Conservation (phyloP, 1,139 yeast genomes). For the Candida sojae region DNA sequence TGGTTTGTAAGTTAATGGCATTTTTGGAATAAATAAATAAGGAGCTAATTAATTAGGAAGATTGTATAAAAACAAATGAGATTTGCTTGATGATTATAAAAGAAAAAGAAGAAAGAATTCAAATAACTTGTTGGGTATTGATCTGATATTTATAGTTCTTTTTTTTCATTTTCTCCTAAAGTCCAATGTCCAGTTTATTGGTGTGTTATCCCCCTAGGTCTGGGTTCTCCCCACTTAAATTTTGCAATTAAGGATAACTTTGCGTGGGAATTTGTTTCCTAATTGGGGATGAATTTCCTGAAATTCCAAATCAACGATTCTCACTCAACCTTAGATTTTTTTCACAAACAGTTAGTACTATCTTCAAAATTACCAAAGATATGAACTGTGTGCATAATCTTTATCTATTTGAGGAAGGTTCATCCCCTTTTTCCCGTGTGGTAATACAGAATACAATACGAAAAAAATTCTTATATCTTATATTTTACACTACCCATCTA, state of each 20-base stretch:
- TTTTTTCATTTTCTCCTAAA: too few species aligned
- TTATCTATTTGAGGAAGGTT: too few species aligned
- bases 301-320: background rate
- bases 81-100: background rate
- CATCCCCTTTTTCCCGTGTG: too few species aligned
- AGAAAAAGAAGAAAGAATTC: background rate
- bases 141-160: slow-evolving; percentile 1
- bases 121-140: background rate
- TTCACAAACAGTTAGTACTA: too few species aligned
- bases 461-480: too few species aligned
- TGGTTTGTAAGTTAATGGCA: slow-evolving; percentile 55
- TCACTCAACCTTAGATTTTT: background rate
- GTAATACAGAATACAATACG: too few species aligned
- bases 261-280: slow-evolving; percentile 1
- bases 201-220: background rate
- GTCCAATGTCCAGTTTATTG: too few species aligned
- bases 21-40: background rate
- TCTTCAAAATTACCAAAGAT: too few species aligned
- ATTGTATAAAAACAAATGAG: background rate
- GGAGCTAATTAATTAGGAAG: too few species aligned
- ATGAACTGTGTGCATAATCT: too few species aligned
- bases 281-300: background rate
- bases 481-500: slow-evolving; percentile 16
- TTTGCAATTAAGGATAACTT: background rate
- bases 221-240: too few species aligned